These are phyloP conservation scores for Chlorella vulgaris DNA, from an alignment of 139 green algal species.

Conservation along the genomic window DNA sequence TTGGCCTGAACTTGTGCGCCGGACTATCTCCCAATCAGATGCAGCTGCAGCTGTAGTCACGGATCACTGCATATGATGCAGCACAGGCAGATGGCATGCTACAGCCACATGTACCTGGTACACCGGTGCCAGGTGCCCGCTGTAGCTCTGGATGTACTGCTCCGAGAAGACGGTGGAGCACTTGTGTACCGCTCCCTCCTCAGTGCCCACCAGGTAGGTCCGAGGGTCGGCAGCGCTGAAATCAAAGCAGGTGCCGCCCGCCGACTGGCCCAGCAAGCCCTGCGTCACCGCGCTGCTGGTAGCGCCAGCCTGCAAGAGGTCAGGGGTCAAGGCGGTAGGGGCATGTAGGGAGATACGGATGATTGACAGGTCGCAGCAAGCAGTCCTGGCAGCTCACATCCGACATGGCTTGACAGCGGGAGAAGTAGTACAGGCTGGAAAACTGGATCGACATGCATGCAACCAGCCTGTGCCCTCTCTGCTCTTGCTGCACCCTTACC, in stretches of 20 bases:
- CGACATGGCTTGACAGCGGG: too few relatives aligned
- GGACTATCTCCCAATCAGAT: too few relatives aligned
- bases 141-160: conserved; percentile 82
- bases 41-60: too few relatives aligned
- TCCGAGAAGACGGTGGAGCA: conserved; percentile 85
- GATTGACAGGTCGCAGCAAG: too few relatives aligned
- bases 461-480: too few relatives aligned
- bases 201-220: conserved; percentile 78
- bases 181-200: conserved; percentile 87
- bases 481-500: background rate
- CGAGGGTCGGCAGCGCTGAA: conserved; percentile 73
- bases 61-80: background rate
- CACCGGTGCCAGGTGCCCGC: conserved; percentile 81
- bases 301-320: background rate
- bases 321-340: background rate
- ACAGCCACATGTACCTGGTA: conserved; percentile 50
- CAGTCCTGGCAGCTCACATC: too few relatives aligned
- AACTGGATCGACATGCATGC: too few relatives aligned
- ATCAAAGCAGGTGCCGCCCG: conserved; percentile 84
- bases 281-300: conserved; percentile 44
- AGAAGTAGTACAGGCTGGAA: too few relatives aligned
- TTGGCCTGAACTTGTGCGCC: too few relatives aligned
- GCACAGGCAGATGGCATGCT: background rate
- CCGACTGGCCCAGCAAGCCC: conserved; percentile 78
- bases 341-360: too few relatives aligned